phyloP scores from a whole-genome alignment of 345 rosid species.

The Gossypioides kirkii region DNA sequence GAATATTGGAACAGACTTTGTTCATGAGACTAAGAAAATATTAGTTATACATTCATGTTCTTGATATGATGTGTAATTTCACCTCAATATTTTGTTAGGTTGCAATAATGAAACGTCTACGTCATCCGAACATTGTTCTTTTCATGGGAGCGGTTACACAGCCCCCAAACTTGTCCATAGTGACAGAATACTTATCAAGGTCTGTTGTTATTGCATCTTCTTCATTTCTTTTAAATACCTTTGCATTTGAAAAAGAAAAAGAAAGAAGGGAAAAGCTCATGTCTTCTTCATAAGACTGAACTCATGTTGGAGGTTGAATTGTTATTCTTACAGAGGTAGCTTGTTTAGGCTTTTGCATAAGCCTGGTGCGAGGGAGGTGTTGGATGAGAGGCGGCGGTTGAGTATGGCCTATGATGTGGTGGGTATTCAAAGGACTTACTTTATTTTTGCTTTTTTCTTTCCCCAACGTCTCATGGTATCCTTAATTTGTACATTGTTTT shows the following conservation, averaged over 20 bases:
- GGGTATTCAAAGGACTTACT: constrained; percentile 21
- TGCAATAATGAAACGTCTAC: constrained; percentile 92
- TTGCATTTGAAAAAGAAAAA: not conserved
- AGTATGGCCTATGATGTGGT: constrained; percentile 99
- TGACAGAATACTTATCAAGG: constrained; percentile 98
- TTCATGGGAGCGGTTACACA: constrained; percentile 99
- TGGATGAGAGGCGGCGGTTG: constrained; percentile 92
- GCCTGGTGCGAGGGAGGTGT: constrained; percentile 69
- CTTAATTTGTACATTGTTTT: constrained; percentile 4
- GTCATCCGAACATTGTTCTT: constrained; percentile 99
- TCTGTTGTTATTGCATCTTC: constrained; percentile 18
- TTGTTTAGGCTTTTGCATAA: constrained; percentile 89
- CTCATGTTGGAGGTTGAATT: not conserved
- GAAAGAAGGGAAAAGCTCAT: not conserved
- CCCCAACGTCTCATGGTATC: not conserved
- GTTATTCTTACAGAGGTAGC: constrained; percentile 76
- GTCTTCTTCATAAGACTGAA: not conserved
- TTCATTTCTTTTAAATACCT: not conserved
- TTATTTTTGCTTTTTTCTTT: not conserved
- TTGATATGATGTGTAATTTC: constrained; percentile 16
- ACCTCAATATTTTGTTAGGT: constrained; percentile 43
- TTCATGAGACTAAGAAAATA: not conserved
- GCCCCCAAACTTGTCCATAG: constrained; percentile 96
- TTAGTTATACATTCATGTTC: constrained; percentile 9
- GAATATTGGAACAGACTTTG: not conserved